A percentile compares a stretch with the other conserved stretches of the same genome.
Evolutionary conservation across 805 yeast species (phyloP).

Genomic region (Yarrowia sp.): DNA sequence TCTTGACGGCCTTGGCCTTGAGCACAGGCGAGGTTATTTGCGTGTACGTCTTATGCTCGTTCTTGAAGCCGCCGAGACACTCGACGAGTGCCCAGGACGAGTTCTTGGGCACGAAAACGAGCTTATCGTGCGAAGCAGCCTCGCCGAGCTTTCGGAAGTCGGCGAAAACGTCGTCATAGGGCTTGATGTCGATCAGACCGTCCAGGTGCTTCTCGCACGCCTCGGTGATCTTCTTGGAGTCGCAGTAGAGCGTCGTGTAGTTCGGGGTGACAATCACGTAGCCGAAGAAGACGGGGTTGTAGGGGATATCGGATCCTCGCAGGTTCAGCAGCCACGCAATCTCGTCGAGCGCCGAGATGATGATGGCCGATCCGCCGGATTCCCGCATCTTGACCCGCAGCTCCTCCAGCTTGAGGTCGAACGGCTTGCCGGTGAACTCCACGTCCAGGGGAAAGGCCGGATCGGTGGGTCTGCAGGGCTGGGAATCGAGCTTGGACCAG

Average conservation of each 20-base stretch:
- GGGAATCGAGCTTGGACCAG: slow-evolving; percentile 58
- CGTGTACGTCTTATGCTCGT: slow-evolving; percentile 35
- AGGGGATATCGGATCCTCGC: slow-evolving; percentile 79
- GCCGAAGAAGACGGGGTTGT: slow-evolving; percentile 82
- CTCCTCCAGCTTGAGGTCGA: slow-evolving; percentile 54
- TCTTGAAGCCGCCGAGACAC: slow-evolving; percentile 44
- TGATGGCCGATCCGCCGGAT: slow-evolving; percentile 45
- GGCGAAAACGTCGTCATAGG: slow-evolving; percentile 58
- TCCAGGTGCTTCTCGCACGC: slow-evolving; percentile 45
- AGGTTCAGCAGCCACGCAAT: slow-evolving; percentile 88
- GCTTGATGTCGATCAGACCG: slow-evolving; percentile 48
- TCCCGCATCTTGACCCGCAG: slow-evolving; percentile 37
- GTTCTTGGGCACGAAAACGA: slow-evolving; percentile 52
- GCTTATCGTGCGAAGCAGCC: slow-evolving; percentile 36
- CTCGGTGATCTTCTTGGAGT: slow-evolving; percentile 45
- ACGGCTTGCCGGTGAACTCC: slow-evolving; percentile 64
- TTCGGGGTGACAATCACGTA: slow-evolving; percentile 51
- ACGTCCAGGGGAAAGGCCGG: slow-evolving; percentile 51
- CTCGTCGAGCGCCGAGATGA: slow-evolving; percentile 78
- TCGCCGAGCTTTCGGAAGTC: slow-evolving; percentile 44
- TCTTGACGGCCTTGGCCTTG: slow-evolving; percentile 72
- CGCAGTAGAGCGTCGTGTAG: slow-evolving; percentile 52
- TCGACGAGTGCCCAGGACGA: slow-evolving; percentile 68
- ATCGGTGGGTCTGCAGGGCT: slow-evolving; percentile 56
- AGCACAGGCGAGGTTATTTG: slow-evolving; percentile 59